Conservation (phyloP, 805 yeast species). For the Debaryomyces prosopidis region DNA sequence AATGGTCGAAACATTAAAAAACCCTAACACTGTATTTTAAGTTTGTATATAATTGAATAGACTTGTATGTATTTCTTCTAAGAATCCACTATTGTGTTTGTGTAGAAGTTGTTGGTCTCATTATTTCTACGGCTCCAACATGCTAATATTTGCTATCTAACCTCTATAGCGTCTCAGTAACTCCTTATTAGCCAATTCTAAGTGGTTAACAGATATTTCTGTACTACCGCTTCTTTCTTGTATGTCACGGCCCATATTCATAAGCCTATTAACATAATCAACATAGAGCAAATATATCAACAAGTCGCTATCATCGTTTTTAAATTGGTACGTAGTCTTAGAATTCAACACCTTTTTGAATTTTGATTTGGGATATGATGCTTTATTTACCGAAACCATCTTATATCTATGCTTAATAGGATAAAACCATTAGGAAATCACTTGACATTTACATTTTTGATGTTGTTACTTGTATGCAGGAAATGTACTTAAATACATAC, state of each 20-base stretch:
- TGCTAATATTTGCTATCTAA: no score
- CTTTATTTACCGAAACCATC: constrained; percentile 2
- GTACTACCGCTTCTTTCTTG: constrained; percentile 41
- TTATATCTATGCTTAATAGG: background rate
- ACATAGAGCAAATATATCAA: constrained; percentile 49
- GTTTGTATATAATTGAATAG: constrained; percentile 1
- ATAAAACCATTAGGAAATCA: background rate
- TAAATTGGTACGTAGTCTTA: constrained; percentile 19
- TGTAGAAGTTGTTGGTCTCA: no score
- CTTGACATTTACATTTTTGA: background rate
- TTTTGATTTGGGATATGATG: constrained; percentile 10
- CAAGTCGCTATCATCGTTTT: constrained; percentile 42
- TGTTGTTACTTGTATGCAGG: no score
- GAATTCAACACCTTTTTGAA: constrained; percentile 21
- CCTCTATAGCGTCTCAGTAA: constrained; percentile 40
- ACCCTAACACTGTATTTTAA: constrained; percentile 25
- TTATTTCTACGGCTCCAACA: no score
- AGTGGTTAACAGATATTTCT: constrained; percentile 37
- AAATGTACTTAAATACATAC: no score
- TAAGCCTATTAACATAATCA: constrained; percentile 43
- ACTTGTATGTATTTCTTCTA: background rate
- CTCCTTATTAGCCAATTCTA: constrained; percentile 33
- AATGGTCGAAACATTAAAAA: constrained; percentile 52
- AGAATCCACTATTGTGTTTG: background rate
- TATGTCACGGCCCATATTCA: constrained; percentile 37